phyloP scores from a whole-genome alignment of 371 early-diverging fungal genomes.

The Paraphysoderma sedebokerense region DNA sequence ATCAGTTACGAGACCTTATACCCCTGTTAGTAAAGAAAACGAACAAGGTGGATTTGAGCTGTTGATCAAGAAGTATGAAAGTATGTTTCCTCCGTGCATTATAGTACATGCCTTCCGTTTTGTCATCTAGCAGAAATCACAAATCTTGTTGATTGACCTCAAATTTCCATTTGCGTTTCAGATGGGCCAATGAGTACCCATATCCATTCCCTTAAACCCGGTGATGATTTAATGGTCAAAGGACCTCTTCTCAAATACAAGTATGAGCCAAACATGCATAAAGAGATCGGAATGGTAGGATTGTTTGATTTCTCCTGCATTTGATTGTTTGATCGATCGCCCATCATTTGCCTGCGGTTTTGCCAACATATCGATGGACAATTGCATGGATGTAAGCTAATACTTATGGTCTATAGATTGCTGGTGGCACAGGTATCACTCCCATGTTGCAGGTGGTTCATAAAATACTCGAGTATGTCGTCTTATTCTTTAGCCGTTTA shows the following conservation, averaged over 20 bases:
- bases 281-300: conserved; percentile 67
- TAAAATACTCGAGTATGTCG: conserved; percentile 41
- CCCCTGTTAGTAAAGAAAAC: conserved; percentile 58
- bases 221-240: conserved; percentile 71
- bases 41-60: conserved; percentile 66
- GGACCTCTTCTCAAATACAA: conserved; percentile 77
- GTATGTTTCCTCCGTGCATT: too few species aligned
- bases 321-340: not conserved
- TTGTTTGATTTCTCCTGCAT: not conserved
- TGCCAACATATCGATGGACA: too few species aligned
- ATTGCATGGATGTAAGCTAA: too few species aligned
- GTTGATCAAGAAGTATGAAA: conserved; percentile 69
- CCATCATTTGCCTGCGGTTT: too few species aligned
- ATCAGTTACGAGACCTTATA: conserved; percentile 70
- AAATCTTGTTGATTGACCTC: not conserved
- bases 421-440: conserved; percentile 88
- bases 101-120: too few species aligned
- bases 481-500: too few species aligned
- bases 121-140: not conserved
- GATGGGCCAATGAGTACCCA: conserved; percentile 58
- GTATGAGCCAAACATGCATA: conserved; percentile 51
- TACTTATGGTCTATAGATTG: too few species aligned
- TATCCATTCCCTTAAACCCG: conserved; percentile 56
- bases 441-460: conserved; percentile 74
- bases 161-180: not conserved